These are phyloP conservation scores for Penicillium paneum DNA, from an alignment of 2,329 filamentous ascomycete species.

Conservation along the genomic window DNA sequence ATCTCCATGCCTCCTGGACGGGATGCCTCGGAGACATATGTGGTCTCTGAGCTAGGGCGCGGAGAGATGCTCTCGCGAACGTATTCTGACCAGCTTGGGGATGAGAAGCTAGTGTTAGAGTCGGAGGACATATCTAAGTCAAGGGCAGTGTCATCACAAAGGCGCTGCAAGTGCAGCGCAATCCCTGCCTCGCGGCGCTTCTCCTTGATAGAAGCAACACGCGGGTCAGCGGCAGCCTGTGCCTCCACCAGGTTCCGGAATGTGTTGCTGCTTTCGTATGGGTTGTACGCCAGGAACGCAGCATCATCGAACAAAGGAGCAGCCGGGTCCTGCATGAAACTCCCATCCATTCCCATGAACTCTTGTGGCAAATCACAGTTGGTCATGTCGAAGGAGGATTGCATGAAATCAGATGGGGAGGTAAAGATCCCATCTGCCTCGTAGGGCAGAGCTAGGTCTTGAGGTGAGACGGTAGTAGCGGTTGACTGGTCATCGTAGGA, in stretches of 20 bases:
- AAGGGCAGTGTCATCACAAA: conserved; percentile 30
- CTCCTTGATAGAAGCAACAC: conserved; percentile 37
- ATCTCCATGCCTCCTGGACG: conserved; percentile 34
- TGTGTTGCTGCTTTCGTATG: conserved; percentile 15
- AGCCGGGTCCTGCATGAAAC: conserved; percentile 12
- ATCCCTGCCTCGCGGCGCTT: conserved; percentile 44
- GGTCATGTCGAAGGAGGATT: conserved; percentile 25
- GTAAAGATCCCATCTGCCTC: conserved; percentile 25
- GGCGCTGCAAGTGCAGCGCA: conserved; percentile 40
- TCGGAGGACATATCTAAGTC: conserved; percentile 29
- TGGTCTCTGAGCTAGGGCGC: conserved; percentile 22
- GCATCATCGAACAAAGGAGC: conserved; percentile 18
- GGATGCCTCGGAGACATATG: conserved; percentile 11
- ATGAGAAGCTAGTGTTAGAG: conserved; percentile 33
- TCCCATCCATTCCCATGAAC: conserved; percentile 17
- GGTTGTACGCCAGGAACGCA: conserved; percentile 14
- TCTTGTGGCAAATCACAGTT: conserved; percentile 21
- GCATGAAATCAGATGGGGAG: conserved; percentile 18
- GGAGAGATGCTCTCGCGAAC: conserved; percentile 27
- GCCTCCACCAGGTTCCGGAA: conserved; percentile 37
- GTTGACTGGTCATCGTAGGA: conserved; percentile 30
- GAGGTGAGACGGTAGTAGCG: conserved; percentile 31
- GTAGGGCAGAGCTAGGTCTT: conserved; percentile 28
- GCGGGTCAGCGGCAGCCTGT: conserved; percentile 37
- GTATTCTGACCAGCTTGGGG: conserved; percentile 32